These are phyloP conservation scores for Steccherinum ochraceum DNA, from an alignment of 768 basidiomycete genomes.

Conservation along the genomic window DNA sequence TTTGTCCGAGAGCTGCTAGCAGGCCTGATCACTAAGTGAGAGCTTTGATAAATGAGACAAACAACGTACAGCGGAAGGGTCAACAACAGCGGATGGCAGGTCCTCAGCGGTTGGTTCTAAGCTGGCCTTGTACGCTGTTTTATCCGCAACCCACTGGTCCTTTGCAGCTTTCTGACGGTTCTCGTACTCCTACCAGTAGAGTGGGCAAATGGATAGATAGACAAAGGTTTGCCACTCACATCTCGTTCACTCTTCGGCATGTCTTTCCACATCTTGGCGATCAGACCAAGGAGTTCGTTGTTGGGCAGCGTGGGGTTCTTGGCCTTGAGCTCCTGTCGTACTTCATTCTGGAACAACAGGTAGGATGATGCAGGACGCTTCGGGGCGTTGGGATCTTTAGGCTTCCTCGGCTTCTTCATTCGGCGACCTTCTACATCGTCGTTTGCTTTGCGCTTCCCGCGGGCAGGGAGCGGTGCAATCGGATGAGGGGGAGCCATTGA, in stretches of 20 bases:
- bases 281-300: constrained; percentile 62
- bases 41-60: background rate
- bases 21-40: background rate
- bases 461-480: constrained; percentile 15
- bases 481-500: constrained; percentile 8
- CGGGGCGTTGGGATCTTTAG: constrained; percentile 87
- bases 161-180: constrained; percentile 52
- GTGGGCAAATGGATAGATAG: constrained; percentile 6
- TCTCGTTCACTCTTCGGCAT: constrained; percentile 67
- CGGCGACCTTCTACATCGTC: constrained; percentile 22
- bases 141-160: constrained; percentile 53
- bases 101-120: background rate
- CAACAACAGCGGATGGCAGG: background rate
- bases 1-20: background rate
- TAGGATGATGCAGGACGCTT: constrained; percentile 92
- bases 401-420: constrained; percentile 59
- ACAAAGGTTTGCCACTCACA: constrained; percentile 37
- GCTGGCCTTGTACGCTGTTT: constrained; percentile 52
- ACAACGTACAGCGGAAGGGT: background rate
- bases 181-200: constrained; percentile 41
- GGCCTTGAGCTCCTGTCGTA: constrained; percentile 67
- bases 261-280: constrained; percentile 67
- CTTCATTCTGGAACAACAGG: constrained; percentile 89
- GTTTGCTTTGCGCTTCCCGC: constrained; percentile 47
- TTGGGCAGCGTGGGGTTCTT: constrained; percentile 60